Evolutionary conservation across 768 basidiomycete species (phyloP), one percentile per base, ranked within the genome.

Genomic region (Termitomyces sp.): DNA sequence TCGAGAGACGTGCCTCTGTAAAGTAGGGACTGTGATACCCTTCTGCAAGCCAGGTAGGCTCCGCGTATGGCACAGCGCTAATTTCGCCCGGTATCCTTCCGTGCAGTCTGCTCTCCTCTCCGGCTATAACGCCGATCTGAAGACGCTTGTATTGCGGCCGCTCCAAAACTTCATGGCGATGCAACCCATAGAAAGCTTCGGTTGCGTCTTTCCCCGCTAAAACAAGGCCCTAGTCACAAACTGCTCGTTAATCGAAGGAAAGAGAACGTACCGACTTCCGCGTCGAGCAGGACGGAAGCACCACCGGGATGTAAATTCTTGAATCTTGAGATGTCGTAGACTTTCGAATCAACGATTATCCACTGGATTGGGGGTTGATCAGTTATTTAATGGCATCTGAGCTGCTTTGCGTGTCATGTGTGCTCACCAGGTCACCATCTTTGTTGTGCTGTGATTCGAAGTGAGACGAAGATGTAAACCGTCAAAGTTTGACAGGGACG

Each of bases 331-430:
- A 96, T 74, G 74, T 95, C 87, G 73, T 88, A 94, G 36, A 94
- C 93, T 68, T 88, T 90, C 33, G 86, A 80, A 70, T 96, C 92
- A 64, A 94, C 84, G 64, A 94, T 82, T 50, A 94, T 76, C 92
- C 92, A 94, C 87, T 91, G 60, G 3, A 42, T 5, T 35, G 0
- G 5, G 9, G 13, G 36, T 39, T 38, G n/a, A 39, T 35, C 33
- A 38, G 33, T 36, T 39, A 18, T 18, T 51, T 24, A 13, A 35
- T 15, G 33, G 3, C 3, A 20, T 57, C 12, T 48, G 28, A 12
- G 39, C 16, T 55, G 8, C 9, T 16, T 36, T n/a, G 55, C 11
- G 8, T 18, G 36, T 16, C 18, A 28, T 40, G 28, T 46, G 36
- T 28, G 68, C 82, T 65, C 63, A 86, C 86, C 57, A 94, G 78